Conservation (phyloP, 345 rosid species). For the Firmiana major region DNA sequence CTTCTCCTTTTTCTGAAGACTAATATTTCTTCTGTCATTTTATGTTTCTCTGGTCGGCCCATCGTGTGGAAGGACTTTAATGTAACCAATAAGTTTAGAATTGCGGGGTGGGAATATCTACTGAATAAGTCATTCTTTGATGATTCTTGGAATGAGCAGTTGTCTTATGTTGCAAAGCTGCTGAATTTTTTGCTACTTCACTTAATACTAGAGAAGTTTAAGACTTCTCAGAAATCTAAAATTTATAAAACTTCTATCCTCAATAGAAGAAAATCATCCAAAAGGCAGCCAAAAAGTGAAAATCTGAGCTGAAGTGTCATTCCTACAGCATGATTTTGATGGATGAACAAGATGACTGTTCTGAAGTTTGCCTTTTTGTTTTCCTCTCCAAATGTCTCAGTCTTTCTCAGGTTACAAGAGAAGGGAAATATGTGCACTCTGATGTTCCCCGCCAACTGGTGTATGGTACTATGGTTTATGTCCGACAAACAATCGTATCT, state of each 20-base stretch:
- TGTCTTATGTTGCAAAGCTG: not conserved
- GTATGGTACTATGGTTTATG: conserved; percentile 96
- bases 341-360: conserved; percentile 6
- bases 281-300: not conserved
- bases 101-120: not conserved
- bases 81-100: not conserved
- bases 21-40: not conserved
- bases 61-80: not conserved
- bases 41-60: not conserved
- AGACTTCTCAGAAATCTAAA: not conserved
- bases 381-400: conserved; percentile 40
- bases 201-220: not conserved
- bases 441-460: conserved; percentile 85
- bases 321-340: not conserved
- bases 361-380: conserved; percentile 16
- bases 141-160: not conserved
- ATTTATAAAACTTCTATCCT: not conserved
- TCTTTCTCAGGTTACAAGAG: conserved; percentile 81
- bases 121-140: not conserved
- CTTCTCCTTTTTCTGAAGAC: not conserved
- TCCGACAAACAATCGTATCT: conserved; percentile 79
- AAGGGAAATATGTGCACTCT: conserved; percentile 75
- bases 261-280: not conserved
- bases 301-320: not conserved
- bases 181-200: not conserved